phyloP scores from a whole-genome alignment of 1,284 basidiomycete species.

The Apiotrichum gracile region DNA sequence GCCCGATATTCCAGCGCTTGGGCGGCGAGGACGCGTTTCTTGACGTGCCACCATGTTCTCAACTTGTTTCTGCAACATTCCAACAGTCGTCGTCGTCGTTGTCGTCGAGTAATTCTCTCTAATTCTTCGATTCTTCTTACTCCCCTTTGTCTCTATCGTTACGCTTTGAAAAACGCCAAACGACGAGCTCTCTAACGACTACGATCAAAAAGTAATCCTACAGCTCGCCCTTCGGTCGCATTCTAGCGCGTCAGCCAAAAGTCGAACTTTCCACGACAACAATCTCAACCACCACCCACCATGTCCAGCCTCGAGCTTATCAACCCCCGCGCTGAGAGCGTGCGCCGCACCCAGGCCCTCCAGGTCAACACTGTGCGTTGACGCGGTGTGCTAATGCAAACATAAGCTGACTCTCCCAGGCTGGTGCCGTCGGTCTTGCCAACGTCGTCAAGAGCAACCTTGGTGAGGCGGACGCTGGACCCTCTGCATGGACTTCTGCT shows the following conservation, averaged over 20 bases:
- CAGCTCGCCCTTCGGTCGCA: no score
- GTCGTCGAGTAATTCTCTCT: no score
- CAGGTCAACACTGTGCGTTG: conserved; percentile 63
- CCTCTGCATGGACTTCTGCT: conserved; percentile 4
- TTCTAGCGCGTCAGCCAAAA: no score
- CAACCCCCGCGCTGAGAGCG: conserved; percentile 92
- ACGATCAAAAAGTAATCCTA: no score
- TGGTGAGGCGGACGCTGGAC: conserved; percentile 54
- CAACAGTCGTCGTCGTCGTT: not conserved
- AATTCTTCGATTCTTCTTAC: no score
- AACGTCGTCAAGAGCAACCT: conserved; percentile 96
- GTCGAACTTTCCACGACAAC: not conserved
- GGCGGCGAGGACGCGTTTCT: conserved; percentile 1
- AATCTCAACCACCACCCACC: not conserved
- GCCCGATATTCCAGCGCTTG: not conserved
- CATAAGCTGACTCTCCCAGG: conserved; percentile 21
- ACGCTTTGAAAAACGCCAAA: no score
- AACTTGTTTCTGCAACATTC: conserved; percentile 1
- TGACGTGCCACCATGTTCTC: not conserved
- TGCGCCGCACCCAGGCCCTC: conserved; percentile 82
- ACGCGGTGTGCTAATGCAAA: not conserved
- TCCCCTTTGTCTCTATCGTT: no score
- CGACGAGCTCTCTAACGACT: no score
- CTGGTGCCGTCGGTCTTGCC: conserved; percentile 92
- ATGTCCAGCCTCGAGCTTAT: conserved; percentile 70